Evolutionary conservation across 116 monocot species (phyloP).

Genomic region (Papilionanthe hybrid): DNA sequence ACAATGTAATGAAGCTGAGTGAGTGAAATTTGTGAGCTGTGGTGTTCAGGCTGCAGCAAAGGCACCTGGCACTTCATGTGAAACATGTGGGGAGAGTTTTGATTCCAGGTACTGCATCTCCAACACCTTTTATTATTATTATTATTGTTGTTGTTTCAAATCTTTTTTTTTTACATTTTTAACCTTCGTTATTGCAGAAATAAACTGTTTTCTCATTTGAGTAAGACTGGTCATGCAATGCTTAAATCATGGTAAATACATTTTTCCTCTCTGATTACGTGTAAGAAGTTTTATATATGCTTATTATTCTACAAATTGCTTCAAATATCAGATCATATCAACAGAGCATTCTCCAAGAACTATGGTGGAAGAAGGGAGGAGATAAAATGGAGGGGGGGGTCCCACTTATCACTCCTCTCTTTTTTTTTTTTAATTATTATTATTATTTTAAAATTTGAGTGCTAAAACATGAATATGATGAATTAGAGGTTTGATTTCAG

Average conservation of each 20-base stretch:
- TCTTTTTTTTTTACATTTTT: background rate
- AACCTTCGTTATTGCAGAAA: background rate
- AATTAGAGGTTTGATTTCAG: too few species aligned
- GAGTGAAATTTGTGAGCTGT: background rate
- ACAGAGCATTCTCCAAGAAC: background rate
- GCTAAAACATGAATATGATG: too few species aligned
- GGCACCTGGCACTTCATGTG: slow-evolving; percentile 48
- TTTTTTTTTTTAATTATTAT: too few species aligned
- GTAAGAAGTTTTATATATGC: background rate
- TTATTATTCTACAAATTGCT: background rate
- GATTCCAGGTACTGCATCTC: slow-evolving; percentile 53
- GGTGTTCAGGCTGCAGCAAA: slow-evolving; percentile 16
- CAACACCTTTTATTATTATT: too few species aligned
- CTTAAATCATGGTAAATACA: background rate
- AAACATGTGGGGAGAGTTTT: slow-evolving; percentile 67
- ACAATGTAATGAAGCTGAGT: background rate
- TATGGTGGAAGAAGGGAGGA: background rate
- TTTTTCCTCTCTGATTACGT: background rate
- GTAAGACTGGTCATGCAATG: background rate
- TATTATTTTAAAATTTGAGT: too few species aligned
- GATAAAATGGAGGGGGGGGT: background rate
- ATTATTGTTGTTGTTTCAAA: background rate
- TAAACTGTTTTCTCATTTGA: background rate
- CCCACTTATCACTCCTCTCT: too few species aligned
- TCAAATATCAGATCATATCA: background rate